Percentiles rank a stretch among this genome's conserved stretches.
Evolutionary conservation across 2,329 filamentous ascomycete species (phyloP).

Genomic region (Claviceps capensis): DNA sequence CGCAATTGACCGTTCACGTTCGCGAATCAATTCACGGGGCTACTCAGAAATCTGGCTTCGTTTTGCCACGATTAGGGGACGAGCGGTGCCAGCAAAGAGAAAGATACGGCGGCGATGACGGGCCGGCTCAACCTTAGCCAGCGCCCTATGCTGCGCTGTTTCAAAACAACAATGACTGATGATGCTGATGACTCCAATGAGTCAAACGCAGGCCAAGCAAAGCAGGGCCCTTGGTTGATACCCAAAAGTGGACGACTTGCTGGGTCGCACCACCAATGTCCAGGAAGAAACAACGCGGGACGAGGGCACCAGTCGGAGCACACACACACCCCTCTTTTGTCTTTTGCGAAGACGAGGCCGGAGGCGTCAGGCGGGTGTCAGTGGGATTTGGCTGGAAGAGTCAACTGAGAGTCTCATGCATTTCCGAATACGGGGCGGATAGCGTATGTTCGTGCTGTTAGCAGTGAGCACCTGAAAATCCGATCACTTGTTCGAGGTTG

Average conservation of each 20-base stretch:
- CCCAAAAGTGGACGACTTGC: conserved; percentile 5
- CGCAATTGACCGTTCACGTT: conserved; percentile 2
- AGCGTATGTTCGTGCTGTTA: not conserved
- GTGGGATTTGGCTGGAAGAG: not conserved
- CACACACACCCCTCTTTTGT: not conserved
- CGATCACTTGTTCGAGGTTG: not conserved
- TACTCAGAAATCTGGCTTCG: not conserved
- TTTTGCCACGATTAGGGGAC: not conserved
- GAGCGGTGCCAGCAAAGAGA: not conserved
- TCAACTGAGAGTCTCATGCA: not conserved
- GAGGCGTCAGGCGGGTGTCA: not conserved
- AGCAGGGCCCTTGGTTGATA: conserved; percentile 4
- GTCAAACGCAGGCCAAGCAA: not conserved
- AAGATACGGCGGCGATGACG: too few relatives aligned
- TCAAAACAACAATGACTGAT: not conserved
- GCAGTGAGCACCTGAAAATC: not conserved
- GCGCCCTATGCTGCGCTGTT: too few relatives aligned
- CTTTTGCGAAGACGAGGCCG: not conserved
- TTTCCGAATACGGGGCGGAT: not conserved
- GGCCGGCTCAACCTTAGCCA: too few relatives aligned
- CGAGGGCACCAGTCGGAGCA: not conserved
- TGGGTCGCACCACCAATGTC: not conserved
- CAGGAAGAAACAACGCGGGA: not conserved
- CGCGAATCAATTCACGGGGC: not conserved
- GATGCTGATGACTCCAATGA: conserved; percentile 1